Conservation (phyloP, 2,329 filamentous ascomycete genomes). For the Bipolaris oryzae region DNA sequence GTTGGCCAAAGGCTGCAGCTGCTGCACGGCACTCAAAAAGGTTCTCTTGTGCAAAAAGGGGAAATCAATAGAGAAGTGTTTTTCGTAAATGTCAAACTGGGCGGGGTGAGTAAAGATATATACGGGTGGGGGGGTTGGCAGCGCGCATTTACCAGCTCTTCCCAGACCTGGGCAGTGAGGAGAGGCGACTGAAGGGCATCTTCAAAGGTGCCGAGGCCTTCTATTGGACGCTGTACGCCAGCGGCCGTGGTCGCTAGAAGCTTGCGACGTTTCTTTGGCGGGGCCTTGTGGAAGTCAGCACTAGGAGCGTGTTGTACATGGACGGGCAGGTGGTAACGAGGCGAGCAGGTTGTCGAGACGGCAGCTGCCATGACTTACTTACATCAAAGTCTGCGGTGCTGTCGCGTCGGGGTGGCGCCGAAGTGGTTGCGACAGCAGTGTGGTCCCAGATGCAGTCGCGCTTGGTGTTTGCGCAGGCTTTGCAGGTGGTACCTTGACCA, state of each 20-base stretch:
- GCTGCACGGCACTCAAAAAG: constrained; percentile 53
- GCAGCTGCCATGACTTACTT: constrained; percentile 11
- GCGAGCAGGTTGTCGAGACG: neutral
- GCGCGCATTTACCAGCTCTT: constrained; percentile 58
- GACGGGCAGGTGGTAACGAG: neutral
- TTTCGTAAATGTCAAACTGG: constrained; percentile 69
- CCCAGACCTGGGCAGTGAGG: constrained; percentile 70
- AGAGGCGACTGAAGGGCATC: constrained; percentile 68
- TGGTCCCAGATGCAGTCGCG: constrained; percentile 76
- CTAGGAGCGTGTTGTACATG: constrained; percentile 2
- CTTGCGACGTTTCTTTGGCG: constrained; percentile 42
- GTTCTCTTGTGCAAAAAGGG: constrained; percentile 73
- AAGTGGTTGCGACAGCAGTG: constrained; percentile 41
- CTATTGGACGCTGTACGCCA: constrained; percentile 42
- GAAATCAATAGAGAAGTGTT: constrained; percentile 74
- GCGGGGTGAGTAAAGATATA: constrained; percentile 15
- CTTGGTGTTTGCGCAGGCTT: constrained; percentile 73
- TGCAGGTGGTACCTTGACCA: constrained; percentile 73
- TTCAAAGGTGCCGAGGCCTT: constrained; percentile 53
- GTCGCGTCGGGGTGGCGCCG: constrained; percentile 51
- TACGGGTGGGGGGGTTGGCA: neutral
- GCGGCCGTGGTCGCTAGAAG: constrained; percentile 44
- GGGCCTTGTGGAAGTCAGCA: constrained; percentile 13
- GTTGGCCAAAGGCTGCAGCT: constrained; percentile 41
- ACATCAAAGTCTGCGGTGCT: constrained; percentile 35